phyloP scores from a whole-genome alignment of 805 yeast species.

The Candida adriatica region DNA sequence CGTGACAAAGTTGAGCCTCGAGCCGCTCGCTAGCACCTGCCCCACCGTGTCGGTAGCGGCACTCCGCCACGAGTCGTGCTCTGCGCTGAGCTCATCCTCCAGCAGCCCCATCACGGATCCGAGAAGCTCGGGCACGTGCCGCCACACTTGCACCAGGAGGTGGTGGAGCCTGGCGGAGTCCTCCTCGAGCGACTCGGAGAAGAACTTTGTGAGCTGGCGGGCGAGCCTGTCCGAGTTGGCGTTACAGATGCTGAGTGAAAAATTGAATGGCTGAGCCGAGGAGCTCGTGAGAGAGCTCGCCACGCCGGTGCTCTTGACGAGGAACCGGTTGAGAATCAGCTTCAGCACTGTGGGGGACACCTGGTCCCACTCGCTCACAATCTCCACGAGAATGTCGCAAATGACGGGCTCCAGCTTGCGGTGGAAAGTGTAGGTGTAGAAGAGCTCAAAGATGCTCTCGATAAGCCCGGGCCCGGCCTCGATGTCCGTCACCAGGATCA shows the following conservation, averaged over 20 bases:
- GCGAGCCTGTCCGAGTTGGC: conserved; percentile 67
- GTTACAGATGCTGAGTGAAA: conserved; percentile 63
- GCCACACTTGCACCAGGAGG: conserved; percentile 66
- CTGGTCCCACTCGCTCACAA: conserved; percentile 61
- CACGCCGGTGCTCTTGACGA: conserved; percentile 21
- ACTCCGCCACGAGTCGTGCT: conserved; percentile 51
- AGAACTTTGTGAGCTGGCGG: conserved; percentile 68
- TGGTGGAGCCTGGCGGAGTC: conserved; percentile 49
- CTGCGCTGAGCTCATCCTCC: conserved; percentile 74
- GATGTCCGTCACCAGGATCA: conserved; percentile 68
- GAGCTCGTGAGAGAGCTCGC: conserved; percentile 15
- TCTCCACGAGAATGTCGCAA: conserved; percentile 66
- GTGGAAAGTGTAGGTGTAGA: conserved; percentile 51
- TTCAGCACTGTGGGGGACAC: conserved; percentile 57
- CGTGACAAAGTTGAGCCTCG: conserved; percentile 50
- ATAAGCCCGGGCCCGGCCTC: conserved; percentile 53
- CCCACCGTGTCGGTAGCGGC: conserved; percentile 75
- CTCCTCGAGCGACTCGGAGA: conserved; percentile 65
- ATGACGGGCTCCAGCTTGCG: conserved; percentile 52
- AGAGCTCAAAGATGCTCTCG: conserved; percentile 48
- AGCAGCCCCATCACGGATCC: conserved; percentile 70
- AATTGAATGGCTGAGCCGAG: conserved; percentile 47
- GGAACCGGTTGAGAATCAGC: conserved; percentile 57
- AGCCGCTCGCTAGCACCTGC: conserved; percentile 42
- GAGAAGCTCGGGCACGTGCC: conserved; percentile 64